Evolutionary conservation across 1,284 basidiomycete genomes (phyloP).

Genomic region (Clitocybe nebularis): DNA sequence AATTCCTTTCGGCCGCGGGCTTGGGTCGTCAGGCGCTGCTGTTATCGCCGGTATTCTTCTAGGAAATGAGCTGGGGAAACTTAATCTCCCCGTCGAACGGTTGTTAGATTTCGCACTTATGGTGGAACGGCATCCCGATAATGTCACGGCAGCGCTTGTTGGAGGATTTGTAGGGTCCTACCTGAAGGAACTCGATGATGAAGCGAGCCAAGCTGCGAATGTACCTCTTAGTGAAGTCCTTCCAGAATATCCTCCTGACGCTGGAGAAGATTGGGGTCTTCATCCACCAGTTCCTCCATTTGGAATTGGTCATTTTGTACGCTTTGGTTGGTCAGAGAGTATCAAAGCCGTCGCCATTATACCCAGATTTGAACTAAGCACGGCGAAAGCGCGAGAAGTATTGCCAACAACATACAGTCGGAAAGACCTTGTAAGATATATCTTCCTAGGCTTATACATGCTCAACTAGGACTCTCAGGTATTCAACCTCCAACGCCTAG

Average conservation of each 20-base stretch:
- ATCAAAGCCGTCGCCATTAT: conserved; percentile 96
- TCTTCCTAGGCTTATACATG: neutral
- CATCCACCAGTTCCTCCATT: conserved; percentile 85
- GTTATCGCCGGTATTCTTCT: conserved; percentile 95
- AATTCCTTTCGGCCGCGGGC: conserved; percentile 95
- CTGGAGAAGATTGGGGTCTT: conserved; percentile 86
- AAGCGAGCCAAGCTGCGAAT: conserved; percentile 72
- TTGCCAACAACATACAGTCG: conserved; percentile 83
- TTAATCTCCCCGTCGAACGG: conserved; percentile 68
- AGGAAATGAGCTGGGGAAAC: conserved; percentile 77
- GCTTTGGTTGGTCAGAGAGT: conserved; percentile 82
- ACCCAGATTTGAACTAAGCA: conserved; percentile 94
- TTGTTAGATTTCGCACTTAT: conserved; percentile 96
- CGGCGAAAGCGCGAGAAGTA: conserved; percentile 90
- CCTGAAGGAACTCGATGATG: conserved; percentile 84
- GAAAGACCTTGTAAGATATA: conserved; percentile 79
- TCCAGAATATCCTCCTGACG: conserved; percentile 94
- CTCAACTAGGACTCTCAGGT: conserved; percentile 51
- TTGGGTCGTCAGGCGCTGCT: conserved; percentile 96
- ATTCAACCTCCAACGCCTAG: conserved; percentile 96
- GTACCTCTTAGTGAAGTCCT: conserved; percentile 96
- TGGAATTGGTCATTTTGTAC: conserved; percentile 94
- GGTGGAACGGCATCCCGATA: conserved; percentile 99
- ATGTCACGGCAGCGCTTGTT: conserved; percentile 95
- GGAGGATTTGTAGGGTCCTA: conserved; percentile 99